Evolutionary conservation across 2,329 filamentous ascomycete species (phyloP).

Genomic region (Aspergillus fumigatiaffinis): DNA sequence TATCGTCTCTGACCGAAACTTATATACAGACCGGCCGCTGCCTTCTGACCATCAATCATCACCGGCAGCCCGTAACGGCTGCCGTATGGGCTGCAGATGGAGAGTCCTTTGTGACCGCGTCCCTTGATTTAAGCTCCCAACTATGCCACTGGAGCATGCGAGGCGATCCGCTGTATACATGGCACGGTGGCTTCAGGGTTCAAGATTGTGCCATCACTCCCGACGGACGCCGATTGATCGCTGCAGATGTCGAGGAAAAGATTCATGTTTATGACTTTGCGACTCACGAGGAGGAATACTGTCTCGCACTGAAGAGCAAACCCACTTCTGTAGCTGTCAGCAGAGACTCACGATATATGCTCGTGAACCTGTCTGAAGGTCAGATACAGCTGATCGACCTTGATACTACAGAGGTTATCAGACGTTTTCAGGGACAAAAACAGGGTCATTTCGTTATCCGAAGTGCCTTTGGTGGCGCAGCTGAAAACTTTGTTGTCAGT

Average conservation of each 20-base stretch:
- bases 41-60: slow-evolving; percentile 62
- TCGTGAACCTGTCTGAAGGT: slow-evolving; percentile 76
- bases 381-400: slow-evolving; percentile 77
- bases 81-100: slow-evolving; percentile 86
- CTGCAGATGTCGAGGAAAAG: slow-evolving; percentile 65
- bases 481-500: slow-evolving; percentile 85
- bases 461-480: slow-evolving; percentile 79
- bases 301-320: slow-evolving; percentile 64
- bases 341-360: slow-evolving; percentile 71
- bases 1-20: slow-evolving; percentile 7
- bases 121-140: slow-evolving; percentile 63
- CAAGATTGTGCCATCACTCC: slow-evolving; percentile 81
- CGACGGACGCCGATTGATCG: slow-evolving; percentile 75
- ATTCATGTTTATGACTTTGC: slow-evolving; percentile 78
- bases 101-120: slow-evolving; percentile 72
- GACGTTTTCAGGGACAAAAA: slow-evolving; percentile 70
- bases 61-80: slow-evolving; percentile 79
- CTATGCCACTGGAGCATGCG: slow-evolving; percentile 68
- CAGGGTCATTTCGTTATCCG: slow-evolving; percentile 77
- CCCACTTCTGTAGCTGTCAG: slow-evolving; percentile 79
- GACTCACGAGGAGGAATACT: slow-evolving; percentile 71
- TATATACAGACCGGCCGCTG: slow-evolving; percentile 56
- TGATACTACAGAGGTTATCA: slow-evolving; percentile 65
- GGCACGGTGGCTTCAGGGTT: slow-evolving; percentile 68
- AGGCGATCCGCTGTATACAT: slow-evolving; percentile 61